Conservation (phyloP, 2,329 filamentous ascomycete species). For the Pezicula radicicola region DNA sequence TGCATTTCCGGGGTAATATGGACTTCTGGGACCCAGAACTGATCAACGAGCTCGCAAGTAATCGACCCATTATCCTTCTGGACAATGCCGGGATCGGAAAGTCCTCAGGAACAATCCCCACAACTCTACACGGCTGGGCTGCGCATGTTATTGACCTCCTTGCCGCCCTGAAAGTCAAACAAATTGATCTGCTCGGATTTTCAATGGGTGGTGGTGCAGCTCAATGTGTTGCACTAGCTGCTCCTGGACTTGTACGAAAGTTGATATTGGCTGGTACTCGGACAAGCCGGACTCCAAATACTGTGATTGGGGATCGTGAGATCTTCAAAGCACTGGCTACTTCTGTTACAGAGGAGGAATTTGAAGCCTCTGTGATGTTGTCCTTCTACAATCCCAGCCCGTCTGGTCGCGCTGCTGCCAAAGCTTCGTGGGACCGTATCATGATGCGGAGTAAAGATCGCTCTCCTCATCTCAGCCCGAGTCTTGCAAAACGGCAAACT, state of each 20-base stretch:
- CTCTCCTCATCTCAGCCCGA: conserved; percentile 6
- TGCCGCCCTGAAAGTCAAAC: conserved; percentile 20
- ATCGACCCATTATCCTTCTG: conserved; percentile 30
- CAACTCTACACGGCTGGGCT: conserved; percentile 26
- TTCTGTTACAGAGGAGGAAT: conserved; percentile 30
- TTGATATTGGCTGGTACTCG: conserved; percentile 29
- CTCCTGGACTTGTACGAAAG: conserved; percentile 22
- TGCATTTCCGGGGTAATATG: conserved; percentile 27
- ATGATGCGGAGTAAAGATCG: conserved; percentile 9
- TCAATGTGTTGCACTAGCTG: conserved; percentile 29
- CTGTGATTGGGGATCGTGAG: conserved; percentile 24
- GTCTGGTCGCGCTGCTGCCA: conserved; percentile 29
- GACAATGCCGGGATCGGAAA: conserved; percentile 34
- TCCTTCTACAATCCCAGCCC: conserved; percentile 32
- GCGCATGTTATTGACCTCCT: conserved; percentile 25
- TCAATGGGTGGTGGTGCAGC: conserved; percentile 32
- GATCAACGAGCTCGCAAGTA: conserved; percentile 28
- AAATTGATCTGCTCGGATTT: conserved; percentile 35
- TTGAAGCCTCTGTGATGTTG: conserved; percentile 30
- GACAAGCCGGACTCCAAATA: conserved; percentile 16
- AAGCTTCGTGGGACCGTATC: conserved; percentile 31
- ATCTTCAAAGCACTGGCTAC: conserved; percentile 32
- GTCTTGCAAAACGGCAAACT: conserved; percentile 8
- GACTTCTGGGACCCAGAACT: conserved; percentile 26
- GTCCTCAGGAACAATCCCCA: conserved; percentile 27